phyloP scores from a whole-genome alignment of 768 basidiomycete species.

The Pholiota microspora region DNA sequence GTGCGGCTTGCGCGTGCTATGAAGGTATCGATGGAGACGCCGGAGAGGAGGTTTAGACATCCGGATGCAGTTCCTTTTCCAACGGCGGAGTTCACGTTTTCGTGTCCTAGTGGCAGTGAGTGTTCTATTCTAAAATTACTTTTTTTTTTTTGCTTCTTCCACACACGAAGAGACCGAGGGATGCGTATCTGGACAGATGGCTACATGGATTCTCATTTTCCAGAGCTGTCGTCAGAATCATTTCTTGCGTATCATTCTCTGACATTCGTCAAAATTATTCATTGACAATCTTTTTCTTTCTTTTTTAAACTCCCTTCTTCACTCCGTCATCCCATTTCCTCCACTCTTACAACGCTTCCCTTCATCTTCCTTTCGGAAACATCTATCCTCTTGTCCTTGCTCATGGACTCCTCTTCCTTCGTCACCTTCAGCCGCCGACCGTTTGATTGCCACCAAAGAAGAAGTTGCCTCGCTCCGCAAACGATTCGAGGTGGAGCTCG shows the following conservation, averaged over 20 bases:
- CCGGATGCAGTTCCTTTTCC: constrained; percentile 50
- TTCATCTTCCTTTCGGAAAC: background rate
- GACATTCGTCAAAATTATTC: background rate
- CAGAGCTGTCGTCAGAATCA: constrained; percentile 1
- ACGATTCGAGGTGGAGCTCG: constrained; percentile 73
- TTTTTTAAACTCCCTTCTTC: background rate
- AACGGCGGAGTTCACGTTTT: constrained; percentile 55
- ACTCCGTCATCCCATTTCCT: background rate
- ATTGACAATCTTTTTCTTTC: background rate
- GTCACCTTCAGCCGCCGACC: constrained; percentile 59
- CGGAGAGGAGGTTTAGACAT: constrained; percentile 30
- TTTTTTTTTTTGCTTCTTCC: constrained; percentile 21
- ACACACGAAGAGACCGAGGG: background rate
- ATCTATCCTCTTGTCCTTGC: background rate
- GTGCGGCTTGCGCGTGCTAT: constrained; percentile 47
- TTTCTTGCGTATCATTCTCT: background rate
- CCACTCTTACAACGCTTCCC: constrained; percentile 11
- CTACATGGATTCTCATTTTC: constrained; percentile 3
- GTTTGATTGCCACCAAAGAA: constrained; percentile 63
- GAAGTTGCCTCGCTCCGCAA: constrained; percentile 65
- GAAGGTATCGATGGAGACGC: constrained; percentile 35
- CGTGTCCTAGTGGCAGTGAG: constrained; percentile 71
- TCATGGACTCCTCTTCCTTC: background rate
- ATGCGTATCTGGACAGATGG: background rate
- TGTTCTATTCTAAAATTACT: constrained; percentile 34